These are phyloP conservation scores for Xylaria venustula DNA, from an alignment of 495 filamentous ascomycete species.

Conservation along the genomic window DNA sequence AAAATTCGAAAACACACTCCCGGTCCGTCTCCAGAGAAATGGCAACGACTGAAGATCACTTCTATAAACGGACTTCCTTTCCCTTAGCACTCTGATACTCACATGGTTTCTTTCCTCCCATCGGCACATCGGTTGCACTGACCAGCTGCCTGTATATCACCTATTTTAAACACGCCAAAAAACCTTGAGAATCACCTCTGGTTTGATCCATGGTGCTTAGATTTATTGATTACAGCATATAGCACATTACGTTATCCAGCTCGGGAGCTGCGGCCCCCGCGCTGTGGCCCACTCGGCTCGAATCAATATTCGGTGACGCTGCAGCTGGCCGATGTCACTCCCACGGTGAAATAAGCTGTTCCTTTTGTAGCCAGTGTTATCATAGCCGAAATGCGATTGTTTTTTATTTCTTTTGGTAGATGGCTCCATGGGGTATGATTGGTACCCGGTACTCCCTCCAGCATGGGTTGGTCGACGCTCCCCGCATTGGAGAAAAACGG, in stretches of 20 bases:
- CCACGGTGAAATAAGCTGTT: neutral
- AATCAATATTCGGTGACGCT: neutral
- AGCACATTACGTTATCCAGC: neutral
- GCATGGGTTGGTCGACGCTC: neutral
- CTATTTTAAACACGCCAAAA: no score
- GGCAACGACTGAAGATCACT: neutral
- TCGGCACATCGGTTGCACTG: no score
- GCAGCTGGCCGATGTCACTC: slow-evolving; percentile 12
- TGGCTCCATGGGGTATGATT: neutral
- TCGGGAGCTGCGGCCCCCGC: neutral
- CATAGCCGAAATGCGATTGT: neutral
- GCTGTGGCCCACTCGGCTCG: neutral
- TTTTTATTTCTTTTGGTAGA: slow-evolving; percentile 1
- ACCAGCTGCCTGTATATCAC: no score
- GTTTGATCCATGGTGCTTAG: no score
- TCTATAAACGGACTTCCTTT: neutral
- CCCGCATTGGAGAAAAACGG: neutral
- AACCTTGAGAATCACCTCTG: no score
- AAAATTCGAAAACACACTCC: no score
- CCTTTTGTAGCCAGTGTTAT: neutral
- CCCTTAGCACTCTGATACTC: no score
- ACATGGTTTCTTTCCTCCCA: no score
- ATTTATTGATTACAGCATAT: neutral
- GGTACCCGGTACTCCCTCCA: neutral
- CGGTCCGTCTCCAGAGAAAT: no score